Conservation (phyloP, 2,329 filamentous ascomycete genomes). For the Stachybotrys elegans region DNA sequence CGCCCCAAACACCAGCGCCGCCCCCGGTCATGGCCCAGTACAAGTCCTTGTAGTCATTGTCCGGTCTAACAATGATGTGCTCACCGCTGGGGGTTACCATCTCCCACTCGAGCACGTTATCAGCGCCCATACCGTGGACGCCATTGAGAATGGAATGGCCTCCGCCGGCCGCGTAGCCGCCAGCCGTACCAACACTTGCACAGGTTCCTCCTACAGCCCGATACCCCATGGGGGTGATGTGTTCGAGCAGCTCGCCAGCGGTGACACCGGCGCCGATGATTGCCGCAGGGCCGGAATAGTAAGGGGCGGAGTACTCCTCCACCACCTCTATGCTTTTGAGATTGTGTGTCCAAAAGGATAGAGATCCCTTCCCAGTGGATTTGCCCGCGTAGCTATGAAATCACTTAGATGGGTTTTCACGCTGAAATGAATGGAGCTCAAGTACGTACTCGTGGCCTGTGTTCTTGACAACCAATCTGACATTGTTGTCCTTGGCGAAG, state of each 20-base stretch:
- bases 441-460: constrained; percentile 21
- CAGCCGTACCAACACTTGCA: constrained; percentile 33
- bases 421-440: constrained; percentile 9
- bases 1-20: constrained; percentile 47
- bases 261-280: constrained; percentile 49
- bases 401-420: neutral
- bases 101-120: constrained; percentile 40
- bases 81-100: constrained; percentile 39
- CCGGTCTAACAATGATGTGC: constrained; percentile 34
- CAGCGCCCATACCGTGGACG: constrained; percentile 40
- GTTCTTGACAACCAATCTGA: constrained; percentile 23
- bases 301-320: constrained; percentile 8
- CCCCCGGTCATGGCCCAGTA: constrained; percentile 51
- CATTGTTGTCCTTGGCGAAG: constrained; percentile 27
- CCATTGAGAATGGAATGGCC: constrained; percentile 39
- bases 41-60: constrained; percentile 33
- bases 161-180: constrained; percentile 43
- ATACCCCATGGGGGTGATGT: constrained; percentile 36
- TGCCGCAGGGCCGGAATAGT: constrained; percentile 39
- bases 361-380: constrained; percentile 27
- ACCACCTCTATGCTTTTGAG: constrained; percentile 24
- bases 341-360: constrained; percentile 35
- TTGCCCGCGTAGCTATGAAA: constrained; percentile 24
- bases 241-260: constrained; percentile 44
- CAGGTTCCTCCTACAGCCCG: constrained; percentile 48